Percentiles rank a stretch among this genome's conserved stretches.
These are phyloP conservation scores for Actinidia chinensis DNA, from an alignment of 179 eudicot genomes.

Conservation along the genomic window DNA sequence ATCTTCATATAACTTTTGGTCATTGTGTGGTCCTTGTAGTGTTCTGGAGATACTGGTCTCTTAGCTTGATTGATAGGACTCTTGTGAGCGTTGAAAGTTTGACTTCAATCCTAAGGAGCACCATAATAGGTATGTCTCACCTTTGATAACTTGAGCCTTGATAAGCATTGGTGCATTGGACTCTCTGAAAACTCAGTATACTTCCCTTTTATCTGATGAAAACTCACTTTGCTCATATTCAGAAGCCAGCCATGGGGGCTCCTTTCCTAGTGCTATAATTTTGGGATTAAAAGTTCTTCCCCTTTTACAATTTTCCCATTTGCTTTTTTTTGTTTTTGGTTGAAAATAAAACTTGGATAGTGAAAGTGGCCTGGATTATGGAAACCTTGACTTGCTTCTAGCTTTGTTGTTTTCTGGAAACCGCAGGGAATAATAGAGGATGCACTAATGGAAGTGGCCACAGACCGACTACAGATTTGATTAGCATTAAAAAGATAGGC, in stretches of 20 bases:
- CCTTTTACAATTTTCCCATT: not conserved
- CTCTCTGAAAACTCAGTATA: not conserved
- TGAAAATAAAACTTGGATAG: too few species aligned
- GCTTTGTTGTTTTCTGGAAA: constrained; percentile 93
- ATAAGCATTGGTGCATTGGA: constrained; percentile 1
- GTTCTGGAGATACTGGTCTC: constrained; percentile 85
- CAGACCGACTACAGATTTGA: constrained; percentile 98
- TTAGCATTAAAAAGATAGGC: constrained; percentile 94
- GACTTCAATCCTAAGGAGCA: constrained; percentile 94
- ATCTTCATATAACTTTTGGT: constrained; percentile 18
- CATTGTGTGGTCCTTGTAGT: constrained; percentile 42
- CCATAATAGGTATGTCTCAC: constrained; percentile 63
- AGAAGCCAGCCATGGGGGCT: not conserved
- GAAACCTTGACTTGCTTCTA: constrained; percentile 24
- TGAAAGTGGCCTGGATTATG: constrained; percentile 4
- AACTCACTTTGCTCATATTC: not conserved
- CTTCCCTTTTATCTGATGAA: not conserved
- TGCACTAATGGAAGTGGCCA: constrained; percentile 92
- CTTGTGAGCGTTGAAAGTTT: constrained; percentile 88
- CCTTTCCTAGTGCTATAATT: not conserved
- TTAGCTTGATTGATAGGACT: constrained; percentile 91
- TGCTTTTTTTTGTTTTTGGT: not conserved
- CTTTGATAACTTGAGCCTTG: too few species aligned
- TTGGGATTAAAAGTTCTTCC: not conserved
- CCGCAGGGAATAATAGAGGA: constrained; percentile 88